Evolutionary conservation across 23 red algal genomes (phyloP), one percentile per base, ranked within the genome.

Genomic region (Gracilaria domingensis): DNA sequence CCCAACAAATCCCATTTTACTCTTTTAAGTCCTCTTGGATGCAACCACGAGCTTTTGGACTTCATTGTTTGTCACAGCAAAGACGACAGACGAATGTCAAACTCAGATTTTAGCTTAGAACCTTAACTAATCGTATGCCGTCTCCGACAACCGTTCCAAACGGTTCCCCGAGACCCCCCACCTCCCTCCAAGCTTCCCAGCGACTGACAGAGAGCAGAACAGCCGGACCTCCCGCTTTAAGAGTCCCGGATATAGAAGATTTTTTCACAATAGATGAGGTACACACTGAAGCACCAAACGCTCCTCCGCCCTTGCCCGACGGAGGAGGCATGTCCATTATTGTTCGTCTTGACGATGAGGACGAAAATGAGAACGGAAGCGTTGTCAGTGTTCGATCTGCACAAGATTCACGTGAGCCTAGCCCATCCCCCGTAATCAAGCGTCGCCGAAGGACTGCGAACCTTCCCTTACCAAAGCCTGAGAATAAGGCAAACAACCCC

Each of bases 351-450:
- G 34, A 77, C 4, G 40, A 8, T 8, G 30, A 74, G 45, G 36
- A n/a, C n/a, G 14, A 12, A 74, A 44, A 74, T 29, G 69, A 17
- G 6, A 45, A 13, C 34, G 21, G 30, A 50, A 37, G 34, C 26
- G 42, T 77, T 12, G 21, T 39, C 20, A 25, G 7, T 26, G 34
- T 77, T 1, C 39, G 30, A 50, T 40, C 11, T 51, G 50, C 72
- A 13, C 30, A 50, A 23, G 72, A 16, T 28, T 77, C 72, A 13
- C 40, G 50, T 25, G 72, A 25, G 3, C 45, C 38, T 12, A 77
- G 72, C 26, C 39, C 38, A 77, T 82, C 79, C 40, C 79, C 79
- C 49, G 49, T 82, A 29, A 82, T 82, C 54, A 82, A 82, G 53
- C 79, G 79, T 64, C 79, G 79, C 53, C 79, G 79, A 59, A 60